Conservation (phyloP, 352 stramenopile genomes). For the Globisporangium nagaii region DNA sequence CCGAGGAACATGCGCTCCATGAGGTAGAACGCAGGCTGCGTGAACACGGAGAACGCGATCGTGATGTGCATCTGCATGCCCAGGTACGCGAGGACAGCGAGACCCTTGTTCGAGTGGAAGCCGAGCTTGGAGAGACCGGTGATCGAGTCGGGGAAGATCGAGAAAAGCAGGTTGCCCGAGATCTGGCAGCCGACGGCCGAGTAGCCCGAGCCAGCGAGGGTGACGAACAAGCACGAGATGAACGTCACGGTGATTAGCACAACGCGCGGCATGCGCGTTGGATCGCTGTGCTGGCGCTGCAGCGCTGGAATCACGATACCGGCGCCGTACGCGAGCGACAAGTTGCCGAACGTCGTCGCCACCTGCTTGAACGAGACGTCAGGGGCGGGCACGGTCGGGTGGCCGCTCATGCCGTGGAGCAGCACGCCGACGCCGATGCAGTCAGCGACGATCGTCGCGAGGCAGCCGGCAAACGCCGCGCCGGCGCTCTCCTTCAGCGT, state of each 20-base stretch:
- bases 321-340: constrained; percentile 23
- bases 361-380: constrained; percentile 21
- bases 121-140: constrained; percentile 28
- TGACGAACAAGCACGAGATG: constrained; percentile 19
- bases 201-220: constrained; percentile 21
- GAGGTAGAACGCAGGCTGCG: constrained; percentile 17
- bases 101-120: constrained; percentile 8
- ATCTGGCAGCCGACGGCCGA: constrained; percentile 49
- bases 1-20: constrained; percentile 19
- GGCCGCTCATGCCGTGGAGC: constrained; percentile 18
- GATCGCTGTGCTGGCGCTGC: constrained; percentile 20
- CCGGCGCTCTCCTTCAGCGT: constrained; percentile 18
- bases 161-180: constrained; percentile 43
- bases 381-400: constrained; percentile 9
- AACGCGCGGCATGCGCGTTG: constrained; percentile 22
- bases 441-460: constrained; percentile 21
- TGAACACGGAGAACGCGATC: constrained; percentile 21
- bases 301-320: constrained; percentile 23
- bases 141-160: constrained; percentile 27
- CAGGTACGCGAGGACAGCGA: constrained; percentile 12
- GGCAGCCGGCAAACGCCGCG: constrained; percentile 15
- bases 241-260: constrained; percentile 20
- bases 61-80: constrained; percentile 25
- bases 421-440: constrained; percentile 17
- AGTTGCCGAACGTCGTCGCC: constrained; percentile 21